Evolutionary conservation across 257 asterid genomes (phyloP), one percentile per base, ranked within the genome.

Genomic region (Catharanthus roseus): DNA sequence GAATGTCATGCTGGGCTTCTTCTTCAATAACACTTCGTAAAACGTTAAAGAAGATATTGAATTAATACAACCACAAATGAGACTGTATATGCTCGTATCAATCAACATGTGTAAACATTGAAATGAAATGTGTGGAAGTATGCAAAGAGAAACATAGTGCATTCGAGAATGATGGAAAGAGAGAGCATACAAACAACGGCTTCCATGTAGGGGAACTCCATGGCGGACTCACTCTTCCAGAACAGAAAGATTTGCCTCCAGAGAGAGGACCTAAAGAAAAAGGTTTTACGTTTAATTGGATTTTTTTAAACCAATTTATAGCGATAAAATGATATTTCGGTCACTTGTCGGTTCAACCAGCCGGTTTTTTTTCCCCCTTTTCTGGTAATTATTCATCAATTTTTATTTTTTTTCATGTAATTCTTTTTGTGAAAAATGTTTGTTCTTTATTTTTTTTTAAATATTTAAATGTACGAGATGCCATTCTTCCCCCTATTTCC

Each of bases 121-220:
- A 61, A 58, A 15, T 31, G 41, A 61, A 61, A 3, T 7, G 16
- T 24, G 65, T 58, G 10, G 29, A 33, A 9, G 13, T 55, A 23
- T 19, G 55, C 23, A 23, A 15, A 16, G 24, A 49, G 55, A 16
- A 49, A 49, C n/a, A 55, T 0, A 54, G 34, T 3, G 62, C 1
- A 42, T 55, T 34, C 62, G 10, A 55, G 62, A 33, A 33, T 6
- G 28, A 18, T 2, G 26, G 53, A 29, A 34, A 55, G 70, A 44
- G 19, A 47, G 57, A 82, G 18, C 84, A 11, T 84, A 91, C 97
- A 87, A 31, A 89, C 81, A 28, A 92, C 96, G 19, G 96, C 90
- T 78, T 92, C 97, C 95, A 88, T 79, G 83, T 86, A 89, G 4
- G 96, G 97, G 72, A 89, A 88, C 86, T 89, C 96, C 97, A 92